Conservation (phyloP, 2,329 filamentous ascomycete genomes). For the Sporothrix protearum region DNA sequence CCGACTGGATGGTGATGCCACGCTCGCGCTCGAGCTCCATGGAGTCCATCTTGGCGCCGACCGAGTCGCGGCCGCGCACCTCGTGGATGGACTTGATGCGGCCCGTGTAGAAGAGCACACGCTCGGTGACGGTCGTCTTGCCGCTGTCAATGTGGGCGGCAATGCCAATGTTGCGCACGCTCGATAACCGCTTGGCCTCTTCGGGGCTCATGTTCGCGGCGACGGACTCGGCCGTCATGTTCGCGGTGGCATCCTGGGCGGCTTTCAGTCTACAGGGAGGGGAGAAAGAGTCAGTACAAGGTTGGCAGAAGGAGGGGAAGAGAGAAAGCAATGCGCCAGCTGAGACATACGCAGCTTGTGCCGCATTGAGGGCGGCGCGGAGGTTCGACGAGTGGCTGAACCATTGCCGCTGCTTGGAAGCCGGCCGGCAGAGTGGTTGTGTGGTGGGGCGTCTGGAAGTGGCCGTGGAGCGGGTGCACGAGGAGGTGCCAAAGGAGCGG, state of each 20-base stretch:
- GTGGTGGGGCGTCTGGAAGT: background rate
- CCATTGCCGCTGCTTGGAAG: constrained; percentile 34
- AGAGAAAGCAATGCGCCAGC: background rate
- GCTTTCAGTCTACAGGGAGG: constrained; percentile 47
- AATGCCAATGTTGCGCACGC: constrained; percentile 95
- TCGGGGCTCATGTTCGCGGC: constrained; percentile 76
- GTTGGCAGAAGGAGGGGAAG: background rate
- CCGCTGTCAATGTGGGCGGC: constrained; percentile 99
- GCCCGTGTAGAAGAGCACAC: constrained; percentile 96
- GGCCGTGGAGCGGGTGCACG: background rate
- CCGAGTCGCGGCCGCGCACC: constrained; percentile 88
- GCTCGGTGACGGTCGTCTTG: constrained; percentile 94
- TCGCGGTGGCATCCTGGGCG: constrained; percentile 49
- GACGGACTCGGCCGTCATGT: constrained; percentile 57
- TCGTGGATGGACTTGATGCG: constrained; percentile 97
- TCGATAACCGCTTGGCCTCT: constrained; percentile 72
- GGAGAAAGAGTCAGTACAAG: background rate
- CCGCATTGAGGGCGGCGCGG: constrained; percentile 38
- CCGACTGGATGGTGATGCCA: constrained; percentile 98
- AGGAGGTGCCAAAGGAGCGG: background rate
- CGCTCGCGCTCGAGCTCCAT: constrained; percentile 99
- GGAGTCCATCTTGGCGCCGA: constrained; percentile 99
- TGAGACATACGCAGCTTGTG: constrained; percentile 40
- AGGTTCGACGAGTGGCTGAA: constrained; percentile 40
- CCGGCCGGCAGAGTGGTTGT: background rate